Conservation (phyloP, 495 filamentous ascomycete species). For the Acidomyces sp. region DNA sequence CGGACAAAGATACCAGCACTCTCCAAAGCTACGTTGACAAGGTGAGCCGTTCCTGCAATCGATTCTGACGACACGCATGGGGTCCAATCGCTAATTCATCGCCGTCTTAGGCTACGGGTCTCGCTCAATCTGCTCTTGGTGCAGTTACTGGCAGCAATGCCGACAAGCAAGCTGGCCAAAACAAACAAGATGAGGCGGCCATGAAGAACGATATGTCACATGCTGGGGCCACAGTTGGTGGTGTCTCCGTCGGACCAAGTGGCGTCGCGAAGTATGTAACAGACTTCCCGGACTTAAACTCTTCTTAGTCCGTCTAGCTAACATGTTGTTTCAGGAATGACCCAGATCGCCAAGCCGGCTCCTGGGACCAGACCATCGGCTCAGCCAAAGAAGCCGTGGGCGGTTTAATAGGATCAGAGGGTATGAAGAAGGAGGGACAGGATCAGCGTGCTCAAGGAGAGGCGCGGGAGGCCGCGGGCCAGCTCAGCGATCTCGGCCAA, state of each 20-base stretch:
- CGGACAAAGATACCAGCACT: slow-evolving; percentile 21
- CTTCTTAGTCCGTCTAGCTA: too few relatives aligned
- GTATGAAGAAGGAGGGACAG: slow-evolving; percentile 56
- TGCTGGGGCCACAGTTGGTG: slow-evolving; percentile 56
- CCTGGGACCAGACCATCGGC: slow-evolving; percentile 67
- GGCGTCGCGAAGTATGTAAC: slow-evolving; percentile 63
- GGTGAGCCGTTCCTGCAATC: slow-evolving; percentile 1
- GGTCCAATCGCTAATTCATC: too few relatives aligned
- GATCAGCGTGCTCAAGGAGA: slow-evolving; percentile 73
- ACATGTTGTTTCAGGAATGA: too few relatives aligned
- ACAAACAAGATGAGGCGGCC: slow-evolving; percentile 37
- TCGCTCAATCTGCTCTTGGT: slow-evolving; percentile 59
- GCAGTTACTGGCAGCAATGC: slow-evolving; percentile 57
- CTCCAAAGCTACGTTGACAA: slow-evolving; percentile 21
- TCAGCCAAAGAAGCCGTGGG: slow-evolving; percentile 74
- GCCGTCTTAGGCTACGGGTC: slow-evolving; percentile 61
- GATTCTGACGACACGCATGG: neutral
- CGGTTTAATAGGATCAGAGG: slow-evolving; percentile 59
- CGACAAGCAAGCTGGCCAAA: slow-evolving; percentile 45
- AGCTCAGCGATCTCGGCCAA: slow-evolving; percentile 59
- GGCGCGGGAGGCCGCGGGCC: slow-evolving; percentile 69
- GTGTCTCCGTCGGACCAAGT: slow-evolving; percentile 50
- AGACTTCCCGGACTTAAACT: slow-evolving; percentile 56
- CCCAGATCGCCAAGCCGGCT: slow-evolving; percentile 1
- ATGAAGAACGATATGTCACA: slow-evolving; percentile 57